Base-by-base conservation (phyloP, 2,329 filamentous ascomycete species). In the Didymella glomerata region DNA sequence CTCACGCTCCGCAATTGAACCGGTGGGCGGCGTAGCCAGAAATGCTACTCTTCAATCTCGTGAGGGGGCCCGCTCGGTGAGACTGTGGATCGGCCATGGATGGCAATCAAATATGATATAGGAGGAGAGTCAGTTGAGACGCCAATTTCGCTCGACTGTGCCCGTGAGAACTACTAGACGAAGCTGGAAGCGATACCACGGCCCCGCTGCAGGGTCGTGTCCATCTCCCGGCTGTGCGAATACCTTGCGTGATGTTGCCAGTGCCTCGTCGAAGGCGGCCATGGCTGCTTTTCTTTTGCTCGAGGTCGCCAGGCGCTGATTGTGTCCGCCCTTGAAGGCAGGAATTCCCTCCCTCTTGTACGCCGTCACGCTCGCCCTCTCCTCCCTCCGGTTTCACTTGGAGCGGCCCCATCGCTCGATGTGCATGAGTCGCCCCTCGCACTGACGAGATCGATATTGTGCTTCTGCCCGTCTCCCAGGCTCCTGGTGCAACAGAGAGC, bases 341-440 rank as follows among this genome's bases (percentile, higher is more conserved):
- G 63, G 63, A 74, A 66, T 66, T 64, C 61, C 63, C 67, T 69
- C 69, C 67, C 66, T 75, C 71, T 75, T 77, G 74, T 77, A 69
- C 71, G 56, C 73, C 73, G 66, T 74, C 69, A 63, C 68, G 66
- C 64, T 71, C 66, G 60, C 66, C 64, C 59, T 61, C 66, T 66
- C 62, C 69, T 71, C 66, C 63, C 70, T 71, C 68, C 64, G 68
- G 73, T 76, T 74, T 76, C 72, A 75, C 73, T 62, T 71, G 67
- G 54, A 60, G 62, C 65, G 68, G 70, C 70, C 72, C 70, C 70
- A 75, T 76, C 62, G 69, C 71, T 71, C 71, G 52, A 70, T 64
- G 67, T 76, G 75, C 74, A 76, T 72, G 72, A 75, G 70, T 72
- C 74, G 75, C 60, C 62, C 64, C 68, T 73, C 68, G 73, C 74